Evolutionary conservation across 164 flowering plant species (phyloP), one percentile per base, ranked within the genome.

Genomic region (Berberis vulgaris): DNA sequence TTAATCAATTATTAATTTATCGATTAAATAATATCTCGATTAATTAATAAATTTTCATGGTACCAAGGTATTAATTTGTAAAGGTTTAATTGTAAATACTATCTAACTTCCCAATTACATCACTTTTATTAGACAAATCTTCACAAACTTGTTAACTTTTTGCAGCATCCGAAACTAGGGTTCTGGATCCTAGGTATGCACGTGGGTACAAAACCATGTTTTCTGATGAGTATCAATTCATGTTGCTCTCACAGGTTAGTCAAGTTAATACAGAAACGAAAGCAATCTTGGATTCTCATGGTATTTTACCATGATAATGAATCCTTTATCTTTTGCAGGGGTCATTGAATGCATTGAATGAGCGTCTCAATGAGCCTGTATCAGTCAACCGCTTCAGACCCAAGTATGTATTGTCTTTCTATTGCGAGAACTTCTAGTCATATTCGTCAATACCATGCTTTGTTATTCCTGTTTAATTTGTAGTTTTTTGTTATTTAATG

Each of bases 331-430:
- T 41, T 73, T 69, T 81, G 75, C 80, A 93, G 98, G 92, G 74
- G 65, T 93, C 98, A 52, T 38, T 90, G 75, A 74, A 87, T 78
- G 89, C 82, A 47, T 74, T 93, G 12, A 93, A 90, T 72, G 65
- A 71, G 63, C 74, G 71, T 64, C 89, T 93, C 44, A 71, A 73
- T 66, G 96, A 84, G 70, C 90, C 96, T 4, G 8, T 93, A 41
- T 74, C 89, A 44, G 69, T 90, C 45, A 87, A 90, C 69, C 97
- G 98, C 47, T 93, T 90, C 72, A 78, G 98, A 76, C 91, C 98
- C 78, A 93, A 93, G 98, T 90, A 83, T 26, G 73, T 63, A 7
- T 11, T 52, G 13, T 3, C 3, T 52, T 26, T 6, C 11, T 52
- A 10, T 1, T 52, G 4, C 54, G 13, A 11, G n/a, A 3, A 52